Evolutionary conservation across 2,329 filamentous ascomycete genomes (phyloP), one percentile per base, ranked within the genome.

Genomic region (Nothophaeocryptopus gaeumannii): DNA sequence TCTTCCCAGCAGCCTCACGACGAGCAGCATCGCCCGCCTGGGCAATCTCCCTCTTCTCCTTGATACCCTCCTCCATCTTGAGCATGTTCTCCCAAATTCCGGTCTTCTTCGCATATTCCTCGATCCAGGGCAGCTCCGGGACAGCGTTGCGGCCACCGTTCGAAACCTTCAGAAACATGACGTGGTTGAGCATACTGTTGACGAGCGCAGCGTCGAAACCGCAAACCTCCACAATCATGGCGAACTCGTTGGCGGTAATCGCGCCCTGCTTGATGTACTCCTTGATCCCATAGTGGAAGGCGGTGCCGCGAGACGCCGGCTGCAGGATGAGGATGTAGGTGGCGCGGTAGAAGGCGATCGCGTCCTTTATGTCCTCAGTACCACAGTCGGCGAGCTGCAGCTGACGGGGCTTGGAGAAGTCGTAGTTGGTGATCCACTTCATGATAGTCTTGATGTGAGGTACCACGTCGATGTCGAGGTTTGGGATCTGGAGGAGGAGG

Each of bases 81-180:
- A 14, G 14, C 30, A 48, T 37, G 31, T 48, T 39, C 15, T 42
- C 16, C 45, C 45, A 48, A 7, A 37, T 30, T 1, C 45, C 45
- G 7, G 29, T 14, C 15, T 42, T n/a, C 2, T 12, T 37, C 4
- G 33, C 30, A 13, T 41, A 48, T 15, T 14, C 13, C 16, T 35
- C 30, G 9, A 48, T 48, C 11, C 15, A 15, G 8, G 33, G 30
- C 31, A 20, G 30, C 32, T 45, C 42, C 11, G 42, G 33, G 4
- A 37, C 32, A 8, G n/a, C 3, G n/a, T 15, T 20, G 20, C 20
- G 3, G 20, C 20, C 20, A 26, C 7, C 20, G 1, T 32, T 32
- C 32, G 12, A 14, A 32, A 36, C 26, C 42, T 15, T 20, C 10
- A 26, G 16, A 15, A 29, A 45, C 1, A 37, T 13, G 42, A 45